Percentiles rank a stretch among this genome's conserved stretches.
phyloP scores from a whole-genome alignment of 2,329 filamentous ascomycete genomes.

The Diaporthe helianthi region DNA sequence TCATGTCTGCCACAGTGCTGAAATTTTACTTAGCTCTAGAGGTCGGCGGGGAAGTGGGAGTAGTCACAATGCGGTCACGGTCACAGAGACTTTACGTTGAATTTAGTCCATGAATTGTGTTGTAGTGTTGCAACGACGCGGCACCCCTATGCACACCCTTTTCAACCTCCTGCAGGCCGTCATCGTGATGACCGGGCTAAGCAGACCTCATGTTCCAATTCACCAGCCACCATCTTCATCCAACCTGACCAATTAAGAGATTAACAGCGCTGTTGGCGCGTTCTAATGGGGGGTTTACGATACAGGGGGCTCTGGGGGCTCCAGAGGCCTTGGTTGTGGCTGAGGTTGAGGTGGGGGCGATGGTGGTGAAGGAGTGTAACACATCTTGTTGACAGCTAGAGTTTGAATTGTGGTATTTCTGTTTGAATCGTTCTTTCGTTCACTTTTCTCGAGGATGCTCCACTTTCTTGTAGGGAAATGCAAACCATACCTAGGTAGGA shows the following conservation, averaged over 20 bases:
- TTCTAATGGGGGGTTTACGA: not conserved
- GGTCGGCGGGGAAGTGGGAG: not conserved
- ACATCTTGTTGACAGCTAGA: not conserved
- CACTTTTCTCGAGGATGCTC: not conserved
- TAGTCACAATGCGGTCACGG: not conserved
- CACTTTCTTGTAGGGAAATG: not conserved
- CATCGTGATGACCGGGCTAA: not conserved
- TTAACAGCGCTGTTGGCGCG: not conserved
- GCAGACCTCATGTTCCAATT: not conserved
- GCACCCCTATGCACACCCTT: not conserved
- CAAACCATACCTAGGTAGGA: not conserved
- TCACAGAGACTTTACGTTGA: not conserved
- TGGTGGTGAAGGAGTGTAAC: not conserved
- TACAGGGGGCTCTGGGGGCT: not conserved
- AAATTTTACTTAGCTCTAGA: not conserved
- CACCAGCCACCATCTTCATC: rapidly evolving
- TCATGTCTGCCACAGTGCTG: not conserved
- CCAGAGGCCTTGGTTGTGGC: not conserved
- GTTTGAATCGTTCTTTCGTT: not conserved
- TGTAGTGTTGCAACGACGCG: not conserved
- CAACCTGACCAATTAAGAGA: not conserved
- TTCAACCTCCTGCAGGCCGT: not conserved
- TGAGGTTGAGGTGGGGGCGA: not conserved
- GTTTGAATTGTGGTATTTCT: not conserved
- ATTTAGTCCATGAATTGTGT: not conserved